These are phyloP conservation scores for Cercophora scortea DNA, from an alignment of 495 filamentous ascomycete genomes.

Conservation along the genomic window DNA sequence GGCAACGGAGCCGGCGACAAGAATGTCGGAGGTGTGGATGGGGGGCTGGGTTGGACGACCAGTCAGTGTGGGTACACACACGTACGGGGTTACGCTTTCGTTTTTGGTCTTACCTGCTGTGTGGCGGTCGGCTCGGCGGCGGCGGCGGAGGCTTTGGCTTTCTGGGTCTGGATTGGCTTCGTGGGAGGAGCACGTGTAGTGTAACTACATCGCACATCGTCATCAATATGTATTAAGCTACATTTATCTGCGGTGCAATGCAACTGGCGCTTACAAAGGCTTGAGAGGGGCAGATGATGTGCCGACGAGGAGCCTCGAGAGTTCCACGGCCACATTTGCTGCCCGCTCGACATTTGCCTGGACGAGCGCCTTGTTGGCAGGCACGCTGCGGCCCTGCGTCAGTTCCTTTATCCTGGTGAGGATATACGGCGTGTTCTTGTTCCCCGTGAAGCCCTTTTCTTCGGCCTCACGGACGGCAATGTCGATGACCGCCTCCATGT, in stretches of 20 bases:
- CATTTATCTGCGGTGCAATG: background rate
- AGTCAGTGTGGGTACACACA: background rate
- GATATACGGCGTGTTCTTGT: slow-evolving; percentile 83
- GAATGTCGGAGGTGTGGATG: slow-evolving; percentile 44
- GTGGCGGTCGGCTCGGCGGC: background rate
- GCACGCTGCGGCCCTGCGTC: slow-evolving; percentile 61
- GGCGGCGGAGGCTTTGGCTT: background rate
- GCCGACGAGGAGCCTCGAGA: slow-evolving; percentile 48
- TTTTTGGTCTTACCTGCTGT: background rate
- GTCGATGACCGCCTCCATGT: slow-evolving; percentile 69
- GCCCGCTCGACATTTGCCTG: slow-evolving; percentile 73
- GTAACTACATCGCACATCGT: slow-evolving; percentile 1
- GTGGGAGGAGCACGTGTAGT: slow-evolving; percentile 1
- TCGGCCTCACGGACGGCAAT: slow-evolving; percentile 67
- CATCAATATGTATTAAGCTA: background rate
- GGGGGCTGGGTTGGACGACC: slow-evolving; percentile 1
- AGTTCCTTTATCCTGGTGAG: slow-evolving; percentile 73
- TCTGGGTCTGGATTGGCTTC: background rate
- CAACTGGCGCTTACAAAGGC: slow-evolving; percentile 4
- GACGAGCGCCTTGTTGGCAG: slow-evolving; percentile 70
- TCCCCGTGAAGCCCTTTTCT: slow-evolving; percentile 60
- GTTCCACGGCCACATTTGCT: slow-evolving; percentile 68
- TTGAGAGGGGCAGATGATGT: slow-evolving; percentile 1
- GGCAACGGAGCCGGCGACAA: slow-evolving; percentile 84
- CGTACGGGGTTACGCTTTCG: background rate